Evolutionary conservation across 2,329 filamentous ascomycete genomes (phyloP).

Genomic region (Coniochaeta pulveracea): DNA sequence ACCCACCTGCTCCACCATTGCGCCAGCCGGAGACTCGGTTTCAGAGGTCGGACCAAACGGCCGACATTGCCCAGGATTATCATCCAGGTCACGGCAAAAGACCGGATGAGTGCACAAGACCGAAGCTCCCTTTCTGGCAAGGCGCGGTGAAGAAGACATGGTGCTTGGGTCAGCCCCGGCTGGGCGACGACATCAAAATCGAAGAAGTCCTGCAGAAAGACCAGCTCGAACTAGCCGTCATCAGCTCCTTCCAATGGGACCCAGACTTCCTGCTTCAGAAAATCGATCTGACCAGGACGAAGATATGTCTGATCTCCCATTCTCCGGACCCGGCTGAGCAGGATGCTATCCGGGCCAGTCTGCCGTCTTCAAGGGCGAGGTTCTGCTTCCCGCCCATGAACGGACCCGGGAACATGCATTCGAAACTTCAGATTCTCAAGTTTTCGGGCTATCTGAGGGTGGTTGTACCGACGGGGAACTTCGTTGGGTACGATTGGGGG

Average conservation of each 20-base stretch:
- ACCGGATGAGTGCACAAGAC: not conserved
- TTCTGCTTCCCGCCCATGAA: conserved; percentile 79
- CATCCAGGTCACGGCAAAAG: too few relatives aligned
- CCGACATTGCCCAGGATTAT: too few relatives aligned
- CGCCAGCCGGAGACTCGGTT: too few relatives aligned
- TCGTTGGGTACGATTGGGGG: conserved; percentile 83
- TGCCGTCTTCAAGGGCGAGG: conserved; percentile 42
- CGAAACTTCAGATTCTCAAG: conserved; percentile 86
- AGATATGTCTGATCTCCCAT: conserved; percentile 46
- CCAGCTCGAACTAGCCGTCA: conserved; percentile 61
- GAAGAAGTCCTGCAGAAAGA: conserved; percentile 73
- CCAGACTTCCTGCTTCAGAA: conserved; percentile 69
- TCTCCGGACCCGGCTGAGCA: too few relatives aligned
- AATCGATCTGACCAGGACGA: conserved; percentile 47
- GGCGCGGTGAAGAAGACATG: conserved; percentile 78
- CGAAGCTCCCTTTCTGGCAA: conserved; percentile 28
- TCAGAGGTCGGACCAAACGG: too few relatives aligned
- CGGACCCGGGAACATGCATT: conserved; percentile 73
- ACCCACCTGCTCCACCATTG: too few relatives aligned
- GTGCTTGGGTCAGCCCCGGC: conserved; percentile 50
- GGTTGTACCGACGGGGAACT: conserved; percentile 78
- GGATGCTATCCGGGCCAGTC: conserved; percentile 34
- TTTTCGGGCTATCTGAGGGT: conserved; percentile 63
- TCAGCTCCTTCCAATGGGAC: conserved; percentile 85
- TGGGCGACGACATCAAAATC: conserved; percentile 67